Percentiles rank a stretch among this genome's conserved stretches.
These are phyloP conservation scores for Penicillium glabrum DNA, from an alignment of 2,329 filamentous ascomycete genomes.

Conservation along the genomic window DNA sequence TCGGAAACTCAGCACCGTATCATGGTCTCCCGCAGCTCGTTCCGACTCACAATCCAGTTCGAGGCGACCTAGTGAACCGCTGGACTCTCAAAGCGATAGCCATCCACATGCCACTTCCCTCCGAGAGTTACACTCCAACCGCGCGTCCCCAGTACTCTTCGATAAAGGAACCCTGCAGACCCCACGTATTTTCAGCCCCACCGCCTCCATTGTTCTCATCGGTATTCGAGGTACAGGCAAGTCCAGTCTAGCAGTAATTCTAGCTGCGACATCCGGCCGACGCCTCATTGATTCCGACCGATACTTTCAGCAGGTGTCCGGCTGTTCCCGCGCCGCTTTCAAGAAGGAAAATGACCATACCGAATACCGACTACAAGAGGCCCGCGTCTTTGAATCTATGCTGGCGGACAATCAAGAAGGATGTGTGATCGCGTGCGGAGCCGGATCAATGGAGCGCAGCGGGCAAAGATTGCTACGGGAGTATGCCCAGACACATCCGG, in stretches of 20 bases:
- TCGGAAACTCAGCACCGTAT: constrained; percentile 11
- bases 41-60: constrained; percentile 7
- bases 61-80: constrained; percentile 17
- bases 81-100: constrained; percentile 20
- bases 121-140: constrained; percentile 27
- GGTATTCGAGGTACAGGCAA: constrained; percentile 75
- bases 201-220: constrained; percentile 71
- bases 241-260: constrained; percentile 72
- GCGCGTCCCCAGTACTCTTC: constrained; percentile 29
- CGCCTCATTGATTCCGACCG: constrained; percentile 69
- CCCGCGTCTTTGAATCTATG: constrained; percentile 60
- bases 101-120: constrained; percentile 18
- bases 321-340: constrained; percentile 62
- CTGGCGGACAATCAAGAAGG: constrained; percentile 60
- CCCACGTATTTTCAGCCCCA: constrained; percentile 50
- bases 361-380: constrained; percentile 64
- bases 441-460: constrained; percentile 65
- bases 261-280: constrained; percentile 67
- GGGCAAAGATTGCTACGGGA: constrained; percentile 61
- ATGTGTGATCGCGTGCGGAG: constrained; percentile 70
- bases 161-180: constrained; percentile 27
- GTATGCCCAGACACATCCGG: constrained; percentile 64
- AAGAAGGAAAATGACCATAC: constrained; percentile 62
- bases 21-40: neutral
- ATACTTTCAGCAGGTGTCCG: constrained; percentile 64